These are phyloP conservation scores for Fusarium transvaalense DNA, from an alignment of 2,329 filamentous ascomycete genomes.

Conservation along the genomic window DNA sequence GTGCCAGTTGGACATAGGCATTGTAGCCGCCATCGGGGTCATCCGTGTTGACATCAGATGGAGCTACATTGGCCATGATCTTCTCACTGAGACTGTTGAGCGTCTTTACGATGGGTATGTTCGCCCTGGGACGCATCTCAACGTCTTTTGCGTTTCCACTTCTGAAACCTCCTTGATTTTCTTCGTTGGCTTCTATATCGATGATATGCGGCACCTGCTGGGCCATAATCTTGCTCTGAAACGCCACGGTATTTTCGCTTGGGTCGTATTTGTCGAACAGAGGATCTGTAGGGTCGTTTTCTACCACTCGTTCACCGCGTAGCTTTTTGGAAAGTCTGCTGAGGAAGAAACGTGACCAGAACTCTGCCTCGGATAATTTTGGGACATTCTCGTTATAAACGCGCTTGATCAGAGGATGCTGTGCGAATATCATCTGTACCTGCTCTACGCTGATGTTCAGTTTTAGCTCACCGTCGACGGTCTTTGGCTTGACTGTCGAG, in stretches of 20 bases:
- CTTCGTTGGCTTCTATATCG: conserved; percentile 93
- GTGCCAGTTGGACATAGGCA: conserved; percentile 78
- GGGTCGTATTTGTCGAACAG: conserved; percentile 89
- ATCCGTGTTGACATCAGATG: conserved; percentile 77
- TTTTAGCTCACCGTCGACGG: conserved; percentile 69
- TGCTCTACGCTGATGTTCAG: conserved; percentile 92
- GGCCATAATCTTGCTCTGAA: conserved; percentile 67
- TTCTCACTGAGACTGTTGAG: conserved; percentile 94
- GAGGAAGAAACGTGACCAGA: conserved; percentile 95
- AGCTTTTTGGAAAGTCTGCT: conserved; percentile 91
- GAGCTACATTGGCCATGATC: conserved; percentile 88
- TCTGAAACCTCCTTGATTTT: conserved; percentile 87
- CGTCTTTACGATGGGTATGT: conserved; percentile 88
- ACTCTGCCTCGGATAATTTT: conserved; percentile 80
- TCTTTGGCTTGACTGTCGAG: conserved; percentile 82
- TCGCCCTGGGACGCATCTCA: conserved; percentile 86
- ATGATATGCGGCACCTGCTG: conserved; percentile 87
- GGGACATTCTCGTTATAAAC: conserved; percentile 96
- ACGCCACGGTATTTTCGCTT: conserved; percentile 71
- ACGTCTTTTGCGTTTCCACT: conserved; percentile 87
- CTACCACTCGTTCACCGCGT: conserved; percentile 86
- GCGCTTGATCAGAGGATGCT: conserved; percentile 89
- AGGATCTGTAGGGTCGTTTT: conserved; percentile 80
- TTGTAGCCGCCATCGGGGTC: conserved; percentile 73
- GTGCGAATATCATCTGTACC: conserved; percentile 90